These are phyloP conservation scores for Alternaria ethzedia DNA, from an alignment of 2,329 filamentous ascomycete species.

Conservation along the genomic window DNA sequence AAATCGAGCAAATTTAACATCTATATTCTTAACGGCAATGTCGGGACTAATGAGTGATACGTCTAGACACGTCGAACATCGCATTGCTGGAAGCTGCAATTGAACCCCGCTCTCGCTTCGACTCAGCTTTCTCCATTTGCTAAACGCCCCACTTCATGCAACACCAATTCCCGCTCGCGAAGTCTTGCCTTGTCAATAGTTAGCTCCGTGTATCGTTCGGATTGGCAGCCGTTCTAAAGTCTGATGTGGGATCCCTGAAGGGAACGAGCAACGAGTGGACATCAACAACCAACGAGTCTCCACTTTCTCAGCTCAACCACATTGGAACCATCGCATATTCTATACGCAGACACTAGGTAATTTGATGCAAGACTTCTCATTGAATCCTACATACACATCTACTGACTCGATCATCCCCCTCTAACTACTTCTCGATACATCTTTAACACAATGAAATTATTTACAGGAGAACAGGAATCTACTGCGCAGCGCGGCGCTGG, in stretches of 20 bases:
- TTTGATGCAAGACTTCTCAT: neutral
- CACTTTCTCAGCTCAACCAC: neutral
- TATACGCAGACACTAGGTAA: neutral
- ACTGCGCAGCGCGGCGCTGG: slow-evolving; percentile 22
- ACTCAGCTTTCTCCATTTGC: neutral
- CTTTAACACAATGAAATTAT: neutral
- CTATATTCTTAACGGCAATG: neutral
- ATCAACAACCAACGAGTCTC: neutral
- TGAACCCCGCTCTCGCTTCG: neutral
- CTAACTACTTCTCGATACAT: neutral
- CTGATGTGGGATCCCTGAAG: neutral
- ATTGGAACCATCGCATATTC: neutral
- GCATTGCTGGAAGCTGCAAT: neutral
- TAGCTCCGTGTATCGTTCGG: neutral
- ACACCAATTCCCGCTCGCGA: neutral
- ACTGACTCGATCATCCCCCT: neutral
- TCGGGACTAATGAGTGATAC: neutral
- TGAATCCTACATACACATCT: neutral
- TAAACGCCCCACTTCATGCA: neutral
- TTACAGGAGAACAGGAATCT: neutral
- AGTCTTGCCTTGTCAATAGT: neutral
- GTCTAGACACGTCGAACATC: neutral
- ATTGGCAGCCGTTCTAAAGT: neutral
- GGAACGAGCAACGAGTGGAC: neutral
- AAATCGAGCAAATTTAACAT: neutral